Percentiles rank a stretch among this genome's conserved stretches.
phyloP scores from a whole-genome alignment of 441 rosid genomes.

The Pelargonium fulgidum region DNA sequence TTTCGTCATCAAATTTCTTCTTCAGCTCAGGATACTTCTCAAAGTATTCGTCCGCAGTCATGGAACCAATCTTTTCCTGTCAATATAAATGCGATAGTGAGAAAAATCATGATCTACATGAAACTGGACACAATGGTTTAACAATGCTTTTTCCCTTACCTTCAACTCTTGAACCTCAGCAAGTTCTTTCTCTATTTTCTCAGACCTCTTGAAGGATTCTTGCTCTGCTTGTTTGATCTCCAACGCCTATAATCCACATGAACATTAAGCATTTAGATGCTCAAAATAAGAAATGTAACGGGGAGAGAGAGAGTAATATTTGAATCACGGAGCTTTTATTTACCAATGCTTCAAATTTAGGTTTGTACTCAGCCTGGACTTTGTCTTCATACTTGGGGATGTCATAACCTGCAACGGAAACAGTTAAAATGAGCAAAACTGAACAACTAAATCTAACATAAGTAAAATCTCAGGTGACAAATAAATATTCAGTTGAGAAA shows the following conservation, averaged over 20 bases:
- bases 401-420: slow-evolving; percentile 51
- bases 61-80: slow-evolving; percentile 89
- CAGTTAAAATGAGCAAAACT: not conserved
- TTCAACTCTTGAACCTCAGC: slow-evolving; percentile 73
- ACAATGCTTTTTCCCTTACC: slow-evolving; percentile 34
- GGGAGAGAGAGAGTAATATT: not conserved
- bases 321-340: slow-evolving; percentile 22
- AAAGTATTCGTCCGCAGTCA: slow-evolving; percentile 98
- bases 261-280: slow-evolving; percentile 2
- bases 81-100: not conserved
- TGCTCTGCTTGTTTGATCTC: slow-evolving; percentile 86
- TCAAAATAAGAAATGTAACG: not conserved
- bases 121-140: not conserved
- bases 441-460: not conserved
- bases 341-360: slow-evolving; percentile 83
- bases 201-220: slow-evolving; percentile 73
- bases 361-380: slow-evolving; percentile 84
- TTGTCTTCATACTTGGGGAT: slow-evolving; percentile 79
- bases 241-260: slow-evolving; percentile 43
- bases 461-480: not conserved
- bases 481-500: not conserved
- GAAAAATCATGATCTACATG: not conserved
- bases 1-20: slow-evolving; percentile 95
- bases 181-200: slow-evolving; percentile 74
- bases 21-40: slow-evolving; percentile 90